phyloP scores from a whole-genome alignment of 768 basidiomycete species.

The Boletales sp. region DNA sequence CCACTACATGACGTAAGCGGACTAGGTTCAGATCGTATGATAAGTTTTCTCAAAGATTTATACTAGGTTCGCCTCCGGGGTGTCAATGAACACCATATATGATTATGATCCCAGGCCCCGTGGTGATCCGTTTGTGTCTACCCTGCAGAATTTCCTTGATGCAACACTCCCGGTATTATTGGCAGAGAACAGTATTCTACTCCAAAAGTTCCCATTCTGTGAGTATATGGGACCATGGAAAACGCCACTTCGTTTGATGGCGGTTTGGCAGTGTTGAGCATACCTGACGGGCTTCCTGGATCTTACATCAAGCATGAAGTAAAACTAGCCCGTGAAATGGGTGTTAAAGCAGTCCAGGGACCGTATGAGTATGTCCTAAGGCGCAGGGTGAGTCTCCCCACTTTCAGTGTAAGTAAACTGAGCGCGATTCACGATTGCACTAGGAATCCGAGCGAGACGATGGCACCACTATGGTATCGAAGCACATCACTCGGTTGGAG shows the following conservation, averaged over 20 bases:
- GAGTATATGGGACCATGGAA: neutral
- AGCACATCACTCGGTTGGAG: slow-evolving; percentile 15
- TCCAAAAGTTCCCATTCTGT: slow-evolving; percentile 6
- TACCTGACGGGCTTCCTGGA: slow-evolving; percentile 19
- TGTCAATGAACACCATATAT: slow-evolving; percentile 2
- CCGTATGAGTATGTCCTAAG: neutral
- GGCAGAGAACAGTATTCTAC: neutral
- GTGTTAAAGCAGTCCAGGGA: neutral
- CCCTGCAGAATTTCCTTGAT: neutral
- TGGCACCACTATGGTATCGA: slow-evolving; percentile 8
- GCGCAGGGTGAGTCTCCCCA: neutral
- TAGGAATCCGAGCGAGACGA: neutral
- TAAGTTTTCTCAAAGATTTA: neutral
- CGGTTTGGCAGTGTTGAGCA: slow-evolving; percentile 12
- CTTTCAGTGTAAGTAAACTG: neutral
- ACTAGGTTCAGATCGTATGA: neutral
- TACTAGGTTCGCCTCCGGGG: slow-evolving; percentile 1
- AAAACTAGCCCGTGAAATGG: neutral
- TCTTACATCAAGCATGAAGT: slow-evolving; percentile 3
- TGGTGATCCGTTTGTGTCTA: slow-evolving; percentile 4
- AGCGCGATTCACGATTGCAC: no score
- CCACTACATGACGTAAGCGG: no score
- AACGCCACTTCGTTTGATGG: neutral
- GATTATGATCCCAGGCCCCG: slow-evolving; percentile 1
- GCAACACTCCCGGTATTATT: neutral